A percentile compares a stretch with the other conserved stretches of the same genome.
Evolutionary conservation across 257 asterid genomes (phyloP).

Genomic region (Voacanga thouarsii): DNA sequence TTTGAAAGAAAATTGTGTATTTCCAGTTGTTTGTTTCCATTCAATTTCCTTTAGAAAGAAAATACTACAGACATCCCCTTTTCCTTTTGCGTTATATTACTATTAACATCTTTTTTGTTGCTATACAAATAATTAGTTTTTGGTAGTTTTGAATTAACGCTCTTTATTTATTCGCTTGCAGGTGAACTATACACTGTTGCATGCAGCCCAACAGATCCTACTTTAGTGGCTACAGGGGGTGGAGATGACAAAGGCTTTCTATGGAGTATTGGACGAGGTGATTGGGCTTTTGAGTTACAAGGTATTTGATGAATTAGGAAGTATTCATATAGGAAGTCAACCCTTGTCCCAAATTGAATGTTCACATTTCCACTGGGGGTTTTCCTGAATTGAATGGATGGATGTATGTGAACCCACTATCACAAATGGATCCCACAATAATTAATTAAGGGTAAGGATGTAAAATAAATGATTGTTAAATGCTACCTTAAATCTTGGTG

Average conservation of each 20-base stretch:
- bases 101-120: neutral
- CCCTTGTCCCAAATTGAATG: neutral
- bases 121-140: neutral
- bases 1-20: neutral
- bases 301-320: conserved; percentile 35
- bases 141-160: neutral
- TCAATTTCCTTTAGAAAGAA: neutral
- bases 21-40: neutral
- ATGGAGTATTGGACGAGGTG: conserved; percentile 77
- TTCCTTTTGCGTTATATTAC: neutral
- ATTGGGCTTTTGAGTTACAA: conserved; percentile 71
- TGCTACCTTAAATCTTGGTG: neutral
- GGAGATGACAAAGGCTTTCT: conserved; percentile 91
- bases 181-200: conserved; percentile 76
- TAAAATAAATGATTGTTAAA: neutral
- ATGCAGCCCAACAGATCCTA: conserved; percentile 80
- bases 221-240: conserved; percentile 91
- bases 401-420: neutral
- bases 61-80: neutral
- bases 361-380: neutral
- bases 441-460: neutral
- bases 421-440: neutral
- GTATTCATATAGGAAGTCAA: neutral
- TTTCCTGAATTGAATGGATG: neutral
- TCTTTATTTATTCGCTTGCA: conserved; percentile 22